Evolutionary conservation across 345 rosid species (phyloP), one percentile per base, ranked within the genome.

Genomic region (Streptanthus diversifolius): DNA sequence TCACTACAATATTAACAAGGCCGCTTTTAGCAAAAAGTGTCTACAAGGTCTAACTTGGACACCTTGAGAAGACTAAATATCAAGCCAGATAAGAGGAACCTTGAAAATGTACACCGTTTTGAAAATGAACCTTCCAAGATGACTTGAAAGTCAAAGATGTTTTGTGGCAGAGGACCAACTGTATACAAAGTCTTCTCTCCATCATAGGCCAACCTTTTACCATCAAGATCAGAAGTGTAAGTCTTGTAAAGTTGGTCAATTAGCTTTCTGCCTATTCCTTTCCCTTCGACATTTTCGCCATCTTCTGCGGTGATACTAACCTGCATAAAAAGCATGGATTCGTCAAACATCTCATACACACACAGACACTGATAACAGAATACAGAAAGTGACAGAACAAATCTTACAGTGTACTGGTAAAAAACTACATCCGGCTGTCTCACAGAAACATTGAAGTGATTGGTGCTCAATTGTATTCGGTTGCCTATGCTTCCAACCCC

Each of bases 381-480:
- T 3, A 63, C 30, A 65, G 36, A 32, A 49, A 73, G 33, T 29
- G 63, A 60, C 22, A 18, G 37, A 71, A 41, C 19, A 7, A 57
- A 76, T 66, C 93, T 74, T 87, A 93, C 98, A 72, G 65, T 82
- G 65, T 91, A 91, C 68, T 91, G 96, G 82, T 86, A 85, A 75
- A 91, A 91, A 33, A 86, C 84, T 13, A 82, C 85, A 83, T 89
- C 85, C 40, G 83, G 81, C 43, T 48, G 68, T 59, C 68, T 61
- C 43, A 93, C 78, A 12, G 85, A 66, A 54, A 82, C 97, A 82
- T 85, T 79, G 66, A 77, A 93, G 83, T 91, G 93, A 77, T 93
- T 93, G 47, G 87, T 54, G 24, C 85, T 87, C 77, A 93, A 64
- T 37, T 79, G 47, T 73, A 91, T 77, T 22, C 51, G 75, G 21